Conservation (phyloP, 2,329 filamentous ascomycete genomes). For the Sclerotinia glacialis region DNA sequence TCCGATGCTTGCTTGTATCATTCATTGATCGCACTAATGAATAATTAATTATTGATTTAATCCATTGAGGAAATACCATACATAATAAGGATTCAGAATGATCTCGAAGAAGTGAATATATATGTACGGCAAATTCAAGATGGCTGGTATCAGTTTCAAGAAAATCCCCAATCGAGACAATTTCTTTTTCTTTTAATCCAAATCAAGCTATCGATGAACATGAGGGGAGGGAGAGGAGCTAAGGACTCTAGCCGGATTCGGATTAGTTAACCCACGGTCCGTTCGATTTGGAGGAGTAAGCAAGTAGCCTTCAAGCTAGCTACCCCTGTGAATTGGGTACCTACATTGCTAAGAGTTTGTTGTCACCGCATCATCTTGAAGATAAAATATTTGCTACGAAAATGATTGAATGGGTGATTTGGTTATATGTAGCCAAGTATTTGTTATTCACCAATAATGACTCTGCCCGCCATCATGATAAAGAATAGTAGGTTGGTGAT, state of each 20-base stretch:
- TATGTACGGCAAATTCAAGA: not conserved
- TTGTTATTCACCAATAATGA: not conserved
- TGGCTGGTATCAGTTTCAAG: not conserved
- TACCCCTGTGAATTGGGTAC: not conserved
- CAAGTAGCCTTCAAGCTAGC: no score
- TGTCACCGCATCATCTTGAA: conserved; percentile 14
- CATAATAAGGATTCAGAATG: not conserved
- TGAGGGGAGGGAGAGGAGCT: conserved; percentile 1
- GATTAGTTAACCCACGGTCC: not conserved
- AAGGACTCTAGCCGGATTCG: no score
- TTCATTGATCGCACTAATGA: no score
- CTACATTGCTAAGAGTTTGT: not conserved
- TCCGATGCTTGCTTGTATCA: no score
- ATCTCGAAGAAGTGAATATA: not conserved
- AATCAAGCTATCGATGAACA: conserved; percentile 15
- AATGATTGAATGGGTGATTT: no score
- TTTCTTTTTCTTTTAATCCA: not conserved
- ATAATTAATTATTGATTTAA: not conserved
- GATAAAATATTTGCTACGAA: not conserved
- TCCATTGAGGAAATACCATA: no score
- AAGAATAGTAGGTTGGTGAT: not conserved
- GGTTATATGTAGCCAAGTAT: no score
- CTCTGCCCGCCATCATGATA: not conserved
- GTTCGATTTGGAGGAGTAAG: not conserved
- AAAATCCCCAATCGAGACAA: not conserved